These are phyloP conservation scores for Hypoxylon sp. DNA, from an alignment of 2,329 filamentous ascomycete genomes.

Conservation along the genomic window DNA sequence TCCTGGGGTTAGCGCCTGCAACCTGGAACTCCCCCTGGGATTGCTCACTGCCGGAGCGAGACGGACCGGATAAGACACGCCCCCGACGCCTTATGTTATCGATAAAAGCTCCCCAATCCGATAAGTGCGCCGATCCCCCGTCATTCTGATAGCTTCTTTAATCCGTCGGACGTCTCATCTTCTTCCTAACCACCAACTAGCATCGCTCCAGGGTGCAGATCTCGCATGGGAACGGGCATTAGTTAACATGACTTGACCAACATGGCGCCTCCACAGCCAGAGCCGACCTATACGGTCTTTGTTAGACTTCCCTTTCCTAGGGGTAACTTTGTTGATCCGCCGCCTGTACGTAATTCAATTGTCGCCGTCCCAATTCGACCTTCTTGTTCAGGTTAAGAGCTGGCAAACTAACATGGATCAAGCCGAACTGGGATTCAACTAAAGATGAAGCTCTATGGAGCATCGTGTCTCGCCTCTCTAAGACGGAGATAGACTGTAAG, in stretches of 20 bases:
- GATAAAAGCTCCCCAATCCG: conserved; percentile 49
- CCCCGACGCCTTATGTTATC: conserved; percentile 44
- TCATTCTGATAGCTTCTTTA: conserved; percentile 16
- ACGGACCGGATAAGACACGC: conserved; percentile 28
- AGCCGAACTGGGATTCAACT: conserved; percentile 88
- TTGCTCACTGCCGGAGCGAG: conserved; percentile 24
- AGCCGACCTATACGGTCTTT: conserved; percentile 79
- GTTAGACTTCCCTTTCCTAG: conserved; percentile 90
- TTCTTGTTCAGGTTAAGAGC: conserved; percentile 7
- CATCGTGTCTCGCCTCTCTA: conserved; percentile 83
- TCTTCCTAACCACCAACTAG: conserved; percentile 31
- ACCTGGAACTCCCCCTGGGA: no score
- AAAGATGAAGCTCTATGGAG: conserved; percentile 95
- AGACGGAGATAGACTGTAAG: conserved; percentile 89
- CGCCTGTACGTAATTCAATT: conserved; percentile 70
- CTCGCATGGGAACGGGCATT: conserved; percentile 30
- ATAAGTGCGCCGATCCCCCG: conserved; percentile 35
- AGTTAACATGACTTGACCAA: conserved; percentile 42
- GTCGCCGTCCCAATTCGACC: conserved; percentile 26
- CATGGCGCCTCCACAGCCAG: conserved; percentile 55
- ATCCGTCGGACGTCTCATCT: conserved; percentile 12
- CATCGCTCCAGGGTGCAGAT: conserved; percentile 27
- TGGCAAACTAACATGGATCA: conserved; percentile 43
- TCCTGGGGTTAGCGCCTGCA: not conserved
- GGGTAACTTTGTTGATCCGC: conserved; percentile 90